These are phyloP conservation scores for Penicillium antarcticum DNA, from an alignment of 495 filamentous ascomycete species.

Conservation along the genomic window DNA sequence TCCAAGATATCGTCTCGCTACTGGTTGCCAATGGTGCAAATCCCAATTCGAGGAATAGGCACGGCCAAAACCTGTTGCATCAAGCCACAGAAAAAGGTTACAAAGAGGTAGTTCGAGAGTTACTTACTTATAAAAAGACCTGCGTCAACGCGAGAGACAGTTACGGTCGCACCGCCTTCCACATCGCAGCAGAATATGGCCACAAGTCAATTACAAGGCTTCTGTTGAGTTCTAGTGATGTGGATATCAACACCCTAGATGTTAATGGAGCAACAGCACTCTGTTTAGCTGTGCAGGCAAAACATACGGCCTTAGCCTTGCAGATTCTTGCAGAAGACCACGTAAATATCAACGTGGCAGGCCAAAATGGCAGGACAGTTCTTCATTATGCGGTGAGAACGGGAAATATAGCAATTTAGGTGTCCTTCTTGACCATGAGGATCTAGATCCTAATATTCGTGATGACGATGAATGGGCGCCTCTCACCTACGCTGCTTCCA, in stretches of 20 bases:
- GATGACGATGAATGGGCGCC: background rate
- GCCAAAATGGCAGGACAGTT: background rate
- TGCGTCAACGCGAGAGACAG: conserved; percentile 5
- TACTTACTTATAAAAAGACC: conserved; percentile 4
- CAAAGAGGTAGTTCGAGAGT: background rate
- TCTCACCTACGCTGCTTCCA: conserved; percentile 3
- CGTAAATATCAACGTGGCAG: conserved; percentile 2
- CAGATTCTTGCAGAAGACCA: conserved; percentile 5
- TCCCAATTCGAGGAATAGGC: background rate
- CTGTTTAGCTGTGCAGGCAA: conserved; percentile 2
- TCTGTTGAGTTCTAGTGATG: conserved; percentile 1
- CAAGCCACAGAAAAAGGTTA: conserved; percentile 1
- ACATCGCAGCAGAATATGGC: conserved; percentile 9
- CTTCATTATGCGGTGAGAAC: background rate
- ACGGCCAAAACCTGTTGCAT: conserved; percentile 1
- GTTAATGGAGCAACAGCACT: conserved; percentile 4
- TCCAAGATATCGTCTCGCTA: conserved; percentile 6
- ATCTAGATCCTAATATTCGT: conserved; percentile 3
- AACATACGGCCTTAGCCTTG: conserved; percentile 1
- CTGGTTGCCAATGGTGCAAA: conserved; percentile 5
- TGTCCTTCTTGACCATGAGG: background rate
- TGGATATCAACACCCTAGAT: conserved; percentile 5
- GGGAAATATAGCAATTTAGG: conserved; percentile 1
- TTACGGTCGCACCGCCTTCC: conserved; percentile 10
- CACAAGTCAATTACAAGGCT: conserved; percentile 4